Conservation (phyloP, 345 rosid species). For the Excoecaria agallocha region DNA sequence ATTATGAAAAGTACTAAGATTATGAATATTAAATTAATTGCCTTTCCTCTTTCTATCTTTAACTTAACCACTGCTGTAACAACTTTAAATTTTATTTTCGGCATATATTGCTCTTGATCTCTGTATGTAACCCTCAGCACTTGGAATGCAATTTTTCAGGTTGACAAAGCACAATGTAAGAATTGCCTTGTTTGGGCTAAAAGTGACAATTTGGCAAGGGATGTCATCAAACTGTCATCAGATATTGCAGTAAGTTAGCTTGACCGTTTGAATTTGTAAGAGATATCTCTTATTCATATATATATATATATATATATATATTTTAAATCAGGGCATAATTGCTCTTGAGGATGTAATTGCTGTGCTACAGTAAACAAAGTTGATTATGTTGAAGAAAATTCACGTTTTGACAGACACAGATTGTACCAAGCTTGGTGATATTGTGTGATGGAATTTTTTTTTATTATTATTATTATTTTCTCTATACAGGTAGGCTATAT, state of each 20-base stretch:
- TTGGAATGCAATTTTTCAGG: slow-evolving; percentile 43
- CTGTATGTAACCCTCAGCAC: not conserved
- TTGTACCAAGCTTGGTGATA: not conserved
- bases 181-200: slow-evolving; percentile 91
- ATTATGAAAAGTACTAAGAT: too few species aligned
- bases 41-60: too few species aligned
- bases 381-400: too few species aligned
- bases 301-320: too few species aligned
- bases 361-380: too few species aligned
- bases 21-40: too few species aligned
- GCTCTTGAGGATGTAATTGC: too few species aligned
- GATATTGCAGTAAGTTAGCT: slow-evolving; percentile 44
- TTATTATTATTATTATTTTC: not conserved
- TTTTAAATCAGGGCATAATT: too few species aligned
- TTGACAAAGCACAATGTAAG: slow-evolving; percentile 49
- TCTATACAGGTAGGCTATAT: slow-evolving; percentile 79
- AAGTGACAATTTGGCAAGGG: slow-evolving; percentile 77
- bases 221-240: slow-evolving; percentile 55
- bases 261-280: not conserved
- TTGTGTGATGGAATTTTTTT: not conserved
- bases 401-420: too few species aligned
- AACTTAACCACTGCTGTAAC: too few species aligned
- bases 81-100: not conserved
- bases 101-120: not conserved
- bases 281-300: not conserved